Evolutionary conservation across 2,329 filamentous ascomycete species (phyloP), one percentile per base, ranked within the genome.

Genomic region (Fusarium sp.): DNA sequence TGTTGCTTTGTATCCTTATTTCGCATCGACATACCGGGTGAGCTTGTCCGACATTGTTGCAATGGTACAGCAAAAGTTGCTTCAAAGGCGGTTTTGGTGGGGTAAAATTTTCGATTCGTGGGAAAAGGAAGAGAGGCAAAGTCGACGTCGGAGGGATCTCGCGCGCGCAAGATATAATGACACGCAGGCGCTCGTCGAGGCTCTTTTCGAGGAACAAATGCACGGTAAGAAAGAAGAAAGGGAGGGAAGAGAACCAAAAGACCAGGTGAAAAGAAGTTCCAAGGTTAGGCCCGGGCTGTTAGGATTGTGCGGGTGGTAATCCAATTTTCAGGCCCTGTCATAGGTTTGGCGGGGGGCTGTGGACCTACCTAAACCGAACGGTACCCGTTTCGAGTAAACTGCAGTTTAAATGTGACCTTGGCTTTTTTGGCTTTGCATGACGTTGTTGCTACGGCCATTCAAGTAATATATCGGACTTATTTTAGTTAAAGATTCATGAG

Each of bases 21-120:
- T 26, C 34, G 26, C 39, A 28, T 45, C n/a, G 19, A 77, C 89
- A 74, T 89, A 97, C 94, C 94, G 92, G 75, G 95, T 98, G 76
- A 97, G 89, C 83, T 92, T 97, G 87, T 97, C 94, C 79, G 92
- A 87, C 94, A 97, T 97, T 77, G 75, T 86, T 82, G 75, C 74
- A 65, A 58, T 47, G 56, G 58, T 56, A 65, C 45, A 62, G 49
- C 64, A 56, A 52, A 49, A 26, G 56, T 46, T 59, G 62, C 65
- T 69, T 69, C 67, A 61, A 58, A 53, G 45, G 52, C 52, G 62
- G 56, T 56, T 67, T 69, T 69, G 47, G 59, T 64, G 59, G 60
- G 60, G 60, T 57, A 21, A 28, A 58, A 20, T 64, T 64, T 64
- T 62, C 21, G 67, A 58, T 48, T 60, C 42, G 55, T 54, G 56